Base-by-base conservation (phyloP, 169 alveolate genomes). In the Amoebophrya sp. region DNA sequence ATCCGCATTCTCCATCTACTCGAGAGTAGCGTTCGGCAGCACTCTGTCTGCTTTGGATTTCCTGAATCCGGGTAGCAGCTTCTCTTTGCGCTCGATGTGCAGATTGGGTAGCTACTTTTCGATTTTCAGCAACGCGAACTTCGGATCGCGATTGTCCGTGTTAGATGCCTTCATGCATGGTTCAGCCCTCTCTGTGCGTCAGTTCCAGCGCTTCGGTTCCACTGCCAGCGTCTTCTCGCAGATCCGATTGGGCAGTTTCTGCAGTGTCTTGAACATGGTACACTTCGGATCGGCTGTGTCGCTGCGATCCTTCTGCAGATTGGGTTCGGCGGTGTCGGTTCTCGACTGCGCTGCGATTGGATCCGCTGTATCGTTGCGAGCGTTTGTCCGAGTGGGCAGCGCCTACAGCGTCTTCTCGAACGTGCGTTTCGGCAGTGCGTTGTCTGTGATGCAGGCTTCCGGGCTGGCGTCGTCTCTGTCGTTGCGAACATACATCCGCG, bases 11-110 rank as follows among this genome's bases (percentile, higher is more conserved):
- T 89, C 91, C 6, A 38, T 89, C 41, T 40, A 26, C 41, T 39
- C 65, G 33, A 36, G 76, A 18, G 3, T 41, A 1, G 39, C 65
- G 65, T 76, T 89, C 18, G 91, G 91, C 91, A 39, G 65, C 33
- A 89, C 41, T 34, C 65, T 89, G 36, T 39, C 76, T 34, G 91
- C 65, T 3, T 41, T 89, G 53, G 23, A 18, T 38, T 89, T 40
- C 91, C 77, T 39, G 65, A 23, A 6, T 38, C 53, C 76, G 76
- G 91, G 91, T 1, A 89, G 91, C 65, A n/a, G 53, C 33, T 39
- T 89, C 76, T 89, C 91, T 12, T 39, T 89, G 91, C n/a, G 91
- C 2, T 54, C 91, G 76, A 89, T 89, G 91, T 54, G 77, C 65
- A 14, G 91, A 38, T 76, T 89, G n/a, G 91, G 91, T 0, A 40